Conservation (phyloP, 179 eudicot species). For the Sideroxylon spinosum region DNA sequence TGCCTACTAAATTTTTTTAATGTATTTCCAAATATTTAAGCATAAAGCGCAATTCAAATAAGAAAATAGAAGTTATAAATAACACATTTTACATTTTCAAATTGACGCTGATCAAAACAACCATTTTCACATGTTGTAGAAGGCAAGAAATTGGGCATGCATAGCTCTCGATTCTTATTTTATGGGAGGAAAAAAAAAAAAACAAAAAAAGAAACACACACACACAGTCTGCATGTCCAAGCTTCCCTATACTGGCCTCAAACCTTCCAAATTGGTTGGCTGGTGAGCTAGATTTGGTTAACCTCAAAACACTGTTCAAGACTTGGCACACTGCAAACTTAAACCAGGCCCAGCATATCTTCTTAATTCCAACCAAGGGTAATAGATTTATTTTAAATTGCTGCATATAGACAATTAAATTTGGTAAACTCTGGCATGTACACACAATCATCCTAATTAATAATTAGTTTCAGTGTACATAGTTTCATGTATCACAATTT, state of each 20-base stretch:
- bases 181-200: no score
- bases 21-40: no score
- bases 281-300: neutral
- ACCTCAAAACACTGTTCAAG: neutral
- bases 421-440: neutral
- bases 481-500: neutral
- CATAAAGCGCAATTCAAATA: no score
- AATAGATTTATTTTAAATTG: neutral
- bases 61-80: no score
- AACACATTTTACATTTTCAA: no score
- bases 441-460: neutral
- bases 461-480: neutral
- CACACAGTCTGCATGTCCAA: neutral
- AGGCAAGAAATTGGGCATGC: no score
- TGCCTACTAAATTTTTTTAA: no score
- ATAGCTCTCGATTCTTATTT: no score
- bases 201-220: neutral
- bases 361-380: neutral
- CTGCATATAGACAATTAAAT: neutral
- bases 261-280: neutral
- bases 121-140: no score
- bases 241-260: neutral
- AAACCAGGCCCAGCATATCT: neutral
- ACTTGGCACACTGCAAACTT: neutral
- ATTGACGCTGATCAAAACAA: no score